These are phyloP conservation scores for Hortaea sp. DNA, from an alignment of 2,329 filamentous ascomycete genomes.

Conservation along the genomic window DNA sequence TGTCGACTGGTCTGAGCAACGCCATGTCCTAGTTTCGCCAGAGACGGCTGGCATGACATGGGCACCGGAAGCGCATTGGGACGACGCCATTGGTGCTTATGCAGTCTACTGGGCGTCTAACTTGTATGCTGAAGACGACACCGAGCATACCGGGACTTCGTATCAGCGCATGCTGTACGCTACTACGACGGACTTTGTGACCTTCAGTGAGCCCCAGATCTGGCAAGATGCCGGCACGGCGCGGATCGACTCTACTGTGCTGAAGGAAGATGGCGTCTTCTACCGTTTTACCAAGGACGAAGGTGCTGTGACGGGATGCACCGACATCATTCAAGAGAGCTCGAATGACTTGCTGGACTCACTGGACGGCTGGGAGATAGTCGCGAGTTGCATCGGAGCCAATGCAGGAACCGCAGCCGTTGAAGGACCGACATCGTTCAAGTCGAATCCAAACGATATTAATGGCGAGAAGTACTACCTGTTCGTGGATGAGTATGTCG, in stretches of 20 bases:
- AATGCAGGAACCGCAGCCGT: constrained; percentile 41
- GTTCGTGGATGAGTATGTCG: constrained; percentile 45
- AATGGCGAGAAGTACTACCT: constrained; percentile 47
- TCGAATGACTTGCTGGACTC: constrained; percentile 33
- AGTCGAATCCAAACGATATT: constrained; percentile 39
- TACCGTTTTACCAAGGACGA: constrained; percentile 50
- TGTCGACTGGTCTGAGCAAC: constrained; percentile 41
- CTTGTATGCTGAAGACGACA: constrained; percentile 34
- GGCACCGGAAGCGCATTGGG: constrained; percentile 45
- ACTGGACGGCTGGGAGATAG: constrained; percentile 34
- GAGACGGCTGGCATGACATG: constrained; percentile 44
- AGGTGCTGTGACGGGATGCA: constrained; percentile 39
- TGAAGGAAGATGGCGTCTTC: constrained; percentile 33
- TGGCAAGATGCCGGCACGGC: constrained; percentile 45
- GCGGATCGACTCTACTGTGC: constrained; percentile 44
- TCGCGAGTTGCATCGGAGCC: constrained; percentile 41
- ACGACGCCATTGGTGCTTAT: constrained; percentile 33
- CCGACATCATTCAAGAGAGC: constrained; percentile 45
- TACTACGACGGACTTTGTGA: constrained; percentile 42
- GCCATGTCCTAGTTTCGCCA: constrained; percentile 41
- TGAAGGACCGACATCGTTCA: constrained; percentile 45
- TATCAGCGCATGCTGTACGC: constrained; percentile 47
- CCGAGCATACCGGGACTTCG: constrained; percentile 31
- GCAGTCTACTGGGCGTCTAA: constrained; percentile 40
- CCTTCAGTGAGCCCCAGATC: constrained; percentile 37